Base-by-base conservation (phyloP, 179 eudicot species). In the Drosera spatulata region DNA sequence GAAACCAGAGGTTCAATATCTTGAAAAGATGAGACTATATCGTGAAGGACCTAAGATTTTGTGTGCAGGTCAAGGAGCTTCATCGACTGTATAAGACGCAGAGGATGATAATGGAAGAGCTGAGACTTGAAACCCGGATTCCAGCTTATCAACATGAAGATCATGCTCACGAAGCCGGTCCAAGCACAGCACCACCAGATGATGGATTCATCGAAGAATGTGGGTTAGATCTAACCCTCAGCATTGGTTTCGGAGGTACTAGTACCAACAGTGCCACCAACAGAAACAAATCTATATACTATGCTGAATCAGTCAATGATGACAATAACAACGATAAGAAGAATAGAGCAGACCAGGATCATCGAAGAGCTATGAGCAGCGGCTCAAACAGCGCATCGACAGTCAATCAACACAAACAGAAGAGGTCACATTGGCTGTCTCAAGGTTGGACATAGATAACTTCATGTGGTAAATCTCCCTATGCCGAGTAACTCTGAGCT, bases 1-100 rank as follows among this genome's bases (percentile, higher is more conserved):
- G 1, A 22, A 22, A 22, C 33, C 33, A 22, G 33, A 22, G 33
- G 33, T 22, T 22, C 1, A 22, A 22, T 22, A 22, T 22, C 33
- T 22, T 22, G 33, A 22, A 22, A 22, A 22, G 33, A 22, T 1
- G 33, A 22, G 33, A 22, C 33, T 22, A 22, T 22, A 1, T 22
- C 33, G 33, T 22, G 33, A 22, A 22, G 33, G 33, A 22, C 33
- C 33, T 22, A 1, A 22, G 33, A 22, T 0, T 22, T 22, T 22
- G 33, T 22, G 41, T 66, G 72, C 66, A 84, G 91, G 82, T 82
- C 0, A 59, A 62, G 56, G 87, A 82, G 61, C 79, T 84, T 7
- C 91, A 84, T 52, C 60, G 81, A 62, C 64, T 84, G 39, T 77
- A 81, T 49, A 67, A 60, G 47, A 67, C 61, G 14, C 91, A 84